These are phyloP conservation scores for Aspergillus sp. DNA, from an alignment of 2,329 filamentous ascomycete species.

Conservation along the genomic window DNA sequence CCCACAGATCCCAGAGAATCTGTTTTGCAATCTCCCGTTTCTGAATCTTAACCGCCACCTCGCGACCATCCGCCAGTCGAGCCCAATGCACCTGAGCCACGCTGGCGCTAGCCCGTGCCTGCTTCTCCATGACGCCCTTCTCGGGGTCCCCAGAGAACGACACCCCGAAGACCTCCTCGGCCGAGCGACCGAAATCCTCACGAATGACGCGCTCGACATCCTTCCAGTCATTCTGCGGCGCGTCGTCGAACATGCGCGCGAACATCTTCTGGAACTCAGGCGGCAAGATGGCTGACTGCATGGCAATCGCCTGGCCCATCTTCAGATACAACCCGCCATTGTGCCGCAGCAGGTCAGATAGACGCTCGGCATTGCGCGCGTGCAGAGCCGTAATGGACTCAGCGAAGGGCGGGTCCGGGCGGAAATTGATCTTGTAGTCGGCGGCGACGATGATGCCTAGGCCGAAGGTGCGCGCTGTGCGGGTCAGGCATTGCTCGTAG, in stretches of 20 bases:
- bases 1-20: conserved; percentile 92
- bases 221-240: conserved; percentile 85
- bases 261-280: conserved; percentile 98
- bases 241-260: conserved; percentile 93
- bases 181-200: conserved; percentile 81
- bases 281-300: conserved; percentile 93
- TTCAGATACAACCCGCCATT: conserved; percentile 97
- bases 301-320: conserved; percentile 96
- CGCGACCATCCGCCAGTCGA: conserved; percentile 75
- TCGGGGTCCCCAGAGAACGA: conserved; percentile 69
- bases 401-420: conserved; percentile 71
- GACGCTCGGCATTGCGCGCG: conserved; percentile 74
- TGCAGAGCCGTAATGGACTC: conserved; percentile 77
- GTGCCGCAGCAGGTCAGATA: conserved; percentile 75
- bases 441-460: conserved; percentile 76
- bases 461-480: conserved; percentile 78
- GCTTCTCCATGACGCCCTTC: conserved; percentile 69
- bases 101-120: conserved; percentile 73
- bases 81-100: conserved; percentile 99
- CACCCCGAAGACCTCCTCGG: conserved; percentile 90
- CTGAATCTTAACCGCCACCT: conserved; percentile 95
- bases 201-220: conserved; percentile 82
- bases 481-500: conserved; percentile 75
- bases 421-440: conserved; percentile 97
- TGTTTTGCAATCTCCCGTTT: conserved; percentile 91